Conservation (phyloP, 2,329 filamentous ascomycete species). For the Paracamarosporium sp. region DNA sequence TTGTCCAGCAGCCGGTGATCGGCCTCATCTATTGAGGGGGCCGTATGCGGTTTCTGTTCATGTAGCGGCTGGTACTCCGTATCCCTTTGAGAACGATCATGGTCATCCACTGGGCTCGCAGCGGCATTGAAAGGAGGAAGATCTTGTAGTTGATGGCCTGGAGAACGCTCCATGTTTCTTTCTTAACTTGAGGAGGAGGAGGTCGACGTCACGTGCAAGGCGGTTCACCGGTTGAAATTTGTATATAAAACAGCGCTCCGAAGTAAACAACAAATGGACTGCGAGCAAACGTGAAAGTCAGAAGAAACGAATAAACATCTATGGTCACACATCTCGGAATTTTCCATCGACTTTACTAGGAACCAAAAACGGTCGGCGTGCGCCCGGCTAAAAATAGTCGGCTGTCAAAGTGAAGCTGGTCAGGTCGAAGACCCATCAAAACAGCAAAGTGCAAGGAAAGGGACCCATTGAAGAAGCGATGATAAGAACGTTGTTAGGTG, state of each 20-base stretch:
- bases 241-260: neutral
- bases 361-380: neutral
- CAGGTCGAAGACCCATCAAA: neutral
- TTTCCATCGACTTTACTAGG: neutral
- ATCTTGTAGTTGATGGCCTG: neutral
- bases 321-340: neutral
- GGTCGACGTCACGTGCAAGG: neutral
- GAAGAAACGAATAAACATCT: neutral
- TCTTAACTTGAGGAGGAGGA: neutral
- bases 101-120: neutral
- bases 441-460: neutral
- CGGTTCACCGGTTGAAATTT: neutral
- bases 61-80: neutral
- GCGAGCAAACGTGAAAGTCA: neutral
- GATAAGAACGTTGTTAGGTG: neutral
- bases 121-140: neutral
- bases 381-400: neutral
- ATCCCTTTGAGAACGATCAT: neutral
- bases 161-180: neutral
- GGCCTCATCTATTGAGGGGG: constrained; percentile 22
- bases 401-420: neutral
- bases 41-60: neutral
- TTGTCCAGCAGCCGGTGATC: constrained; percentile 54
- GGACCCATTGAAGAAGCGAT: neutral
- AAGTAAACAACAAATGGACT: neutral